Percentiles rank a stretch among this genome's conserved stretches.
These are phyloP conservation scores for Fusarium sp. DNA, from an alignment of 2,329 filamentous ascomycete species.

Conservation along the genomic window DNA sequence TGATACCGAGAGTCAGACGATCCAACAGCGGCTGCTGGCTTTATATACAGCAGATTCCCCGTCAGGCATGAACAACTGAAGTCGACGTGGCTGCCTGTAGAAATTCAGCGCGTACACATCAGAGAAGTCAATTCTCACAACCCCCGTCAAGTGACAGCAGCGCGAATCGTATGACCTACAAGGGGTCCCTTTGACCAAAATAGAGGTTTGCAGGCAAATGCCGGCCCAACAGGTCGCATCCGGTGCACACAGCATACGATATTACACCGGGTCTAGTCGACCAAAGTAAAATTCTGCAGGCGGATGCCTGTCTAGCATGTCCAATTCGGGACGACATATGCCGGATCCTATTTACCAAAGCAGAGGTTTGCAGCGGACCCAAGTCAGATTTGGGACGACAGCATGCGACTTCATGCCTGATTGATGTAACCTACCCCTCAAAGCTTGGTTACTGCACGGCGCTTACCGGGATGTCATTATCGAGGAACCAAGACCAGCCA, in stretches of 20 bases:
- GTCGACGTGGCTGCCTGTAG: neutral
- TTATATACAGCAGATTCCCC: neutral
- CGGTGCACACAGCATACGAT: constrained; percentile 9
- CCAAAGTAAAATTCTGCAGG: constrained; percentile 1
- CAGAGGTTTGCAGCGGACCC: neutral
- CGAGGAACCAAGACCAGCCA: neutral
- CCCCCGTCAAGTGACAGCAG: constrained; percentile 25
- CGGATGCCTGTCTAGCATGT: neutral
- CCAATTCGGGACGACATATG: neutral
- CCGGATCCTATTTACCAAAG: neutral
- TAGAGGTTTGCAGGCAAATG: constrained; percentile 2
- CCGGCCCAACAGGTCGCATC: constrained; percentile 25
- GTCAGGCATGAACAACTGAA: neutral
- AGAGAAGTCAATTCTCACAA: neutral
- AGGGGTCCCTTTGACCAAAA: neutral
- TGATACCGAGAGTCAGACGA: neutral
- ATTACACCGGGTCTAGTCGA: neutral
- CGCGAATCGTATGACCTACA: neutral
- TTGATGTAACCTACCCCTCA: constrained; percentile 30
- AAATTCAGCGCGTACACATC: neutral
- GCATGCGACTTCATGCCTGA: constrained; percentile 29
- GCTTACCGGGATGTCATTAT: neutral
- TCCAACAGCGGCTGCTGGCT: neutral
- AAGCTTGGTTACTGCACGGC: constrained; percentile 5
- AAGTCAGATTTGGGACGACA: neutral